Base-by-base conservation (phyloP, 371 early-diverging fungal genomes). In the Mortierella polycephala region DNA sequence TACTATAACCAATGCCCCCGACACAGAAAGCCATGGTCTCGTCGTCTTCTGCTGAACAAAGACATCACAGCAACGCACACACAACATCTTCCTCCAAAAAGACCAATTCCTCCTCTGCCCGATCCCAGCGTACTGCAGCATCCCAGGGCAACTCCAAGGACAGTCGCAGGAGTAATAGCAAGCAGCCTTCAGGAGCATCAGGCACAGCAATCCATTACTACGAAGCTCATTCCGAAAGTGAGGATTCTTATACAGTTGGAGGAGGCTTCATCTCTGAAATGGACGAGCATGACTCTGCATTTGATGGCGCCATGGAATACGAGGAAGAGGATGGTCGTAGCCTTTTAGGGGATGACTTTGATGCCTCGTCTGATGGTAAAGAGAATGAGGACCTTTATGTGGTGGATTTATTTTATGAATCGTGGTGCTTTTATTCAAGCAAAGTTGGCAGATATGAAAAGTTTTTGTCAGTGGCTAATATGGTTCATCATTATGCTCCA, bases 241-340 rank as follows among this genome's bases (percentile, higher is more conserved):
- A 75, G 30, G 71, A 75, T 20, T 70, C 71, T 13, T 70, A 75
- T 37, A 70, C 59, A 3, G 63, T 63, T 7, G 77, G 77, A 21
- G 77, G 72, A 12, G 72, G 72, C 23, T 67, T 68, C 50, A 67
- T 68, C 49, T 77, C 77, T n/a, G 77, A 77, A 52, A 73, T 79
- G 80, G 80, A 79, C 47, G 80, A 79, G 39, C 80, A 73, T 16
- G 80, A 79, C 51, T 73, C 74, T 3, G 74, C 74, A 30, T 79
- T 79, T 50, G 80, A 79, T 44, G 80, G 80, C 5, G 73, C 69
- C 0, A 79, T 79, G 74, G 80, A 79, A 14, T 79, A 79, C 20
- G 73, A 79, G 13, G 80, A 66, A 11, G 80, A 79, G 50, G 80
- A 79, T 45, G 80, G 73, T n/a, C 73, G 74, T 46, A 73, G 80